phyloP scores from a whole-genome alignment of 805 yeast genomes.

The Lachancea lanzarotensis region DNA sequence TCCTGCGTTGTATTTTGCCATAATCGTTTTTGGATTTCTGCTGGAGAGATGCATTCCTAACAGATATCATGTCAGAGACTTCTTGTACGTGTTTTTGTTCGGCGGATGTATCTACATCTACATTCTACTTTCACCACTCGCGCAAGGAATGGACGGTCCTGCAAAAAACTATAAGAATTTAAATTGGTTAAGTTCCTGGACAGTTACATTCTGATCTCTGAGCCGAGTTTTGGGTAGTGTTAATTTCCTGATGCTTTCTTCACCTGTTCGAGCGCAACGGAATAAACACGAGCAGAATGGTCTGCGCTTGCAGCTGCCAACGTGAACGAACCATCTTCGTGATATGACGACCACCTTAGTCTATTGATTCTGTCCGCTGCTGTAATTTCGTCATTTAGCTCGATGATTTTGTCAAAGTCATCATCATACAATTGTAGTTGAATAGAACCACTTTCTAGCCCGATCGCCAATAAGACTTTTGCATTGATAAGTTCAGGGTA shows the following conservation, averaged over 20 bases:
- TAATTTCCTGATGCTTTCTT: background rate
- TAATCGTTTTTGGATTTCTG: slow-evolving; percentile 48
- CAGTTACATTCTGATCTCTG: slow-evolving; percentile 21
- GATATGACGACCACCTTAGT: slow-evolving; percentile 46
- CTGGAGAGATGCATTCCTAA: slow-evolving; percentile 21
- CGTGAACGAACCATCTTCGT: slow-evolving; percentile 23
- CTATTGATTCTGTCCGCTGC: slow-evolving; percentile 62
- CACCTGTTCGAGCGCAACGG: slow-evolving; percentile 12
- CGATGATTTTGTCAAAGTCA: slow-evolving; percentile 26
- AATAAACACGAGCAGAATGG: slow-evolving; percentile 43
- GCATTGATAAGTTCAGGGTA: slow-evolving; percentile 29
- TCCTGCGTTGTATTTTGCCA: slow-evolving; percentile 93
- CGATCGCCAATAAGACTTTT: slow-evolving; percentile 47
- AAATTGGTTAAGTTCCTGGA: slow-evolving; percentile 54
- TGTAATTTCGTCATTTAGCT: slow-evolving; percentile 36
- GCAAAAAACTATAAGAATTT: slow-evolving; percentile 43
- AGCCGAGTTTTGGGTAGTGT: background rate
- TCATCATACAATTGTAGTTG: slow-evolving; percentile 36
- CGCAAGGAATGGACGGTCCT: slow-evolving; percentile 73
- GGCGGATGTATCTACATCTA: slow-evolving; percentile 47
- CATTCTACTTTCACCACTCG: slow-evolving; percentile 55
- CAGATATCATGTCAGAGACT: background rate
- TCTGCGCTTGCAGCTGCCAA: slow-evolving; percentile 65
- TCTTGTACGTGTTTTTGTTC: slow-evolving; percentile 22
- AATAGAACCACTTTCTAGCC: slow-evolving; percentile 64